Base-by-base conservation (phyloP, 1,284 basidiomycete species). In the Stereum hirsutum region DNA sequence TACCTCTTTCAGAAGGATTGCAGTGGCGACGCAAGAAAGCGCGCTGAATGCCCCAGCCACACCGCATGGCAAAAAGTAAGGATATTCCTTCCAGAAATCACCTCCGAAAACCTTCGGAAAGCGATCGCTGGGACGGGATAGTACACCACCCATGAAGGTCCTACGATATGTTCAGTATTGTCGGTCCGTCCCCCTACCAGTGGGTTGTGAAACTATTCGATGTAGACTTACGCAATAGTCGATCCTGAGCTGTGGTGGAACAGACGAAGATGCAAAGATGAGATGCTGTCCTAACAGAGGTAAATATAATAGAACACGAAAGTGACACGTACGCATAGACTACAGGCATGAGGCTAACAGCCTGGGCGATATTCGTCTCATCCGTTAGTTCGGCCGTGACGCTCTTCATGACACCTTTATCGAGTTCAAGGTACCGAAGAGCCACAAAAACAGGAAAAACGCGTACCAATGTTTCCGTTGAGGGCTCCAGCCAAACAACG, bases 381-480 rank as follows among this genome's bases (percentile, higher is more conserved):
- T 75, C 74, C 1, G 74, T 74, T 24, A 75, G 52, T 42, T 76
- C 74, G 32, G 60, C 64, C 49, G 69, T 57, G 55, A 66, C 63
- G 41, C 64, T 69, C 49, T 76, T 77, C 56, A 77, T 69, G 20
- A 78, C n/a, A n/a, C n/a, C n/a, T n/a, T n/a, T n/a, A n/a, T n/a
- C n/a, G n/a, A n/a, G n/a, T n/a, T n/a, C n/a, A n/a, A n/a, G n/a
- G n/a, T n/a, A n/a, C n/a, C n/a, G n/a, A n/a, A n/a, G n/a, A n/a
- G n/a, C n/a, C n/a, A n/a, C n/a, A n/a, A n/a, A n/a, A n/a, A n/a
- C n/a, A n/a, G n/a, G n/a, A n/a, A 74, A 65, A 19, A 76, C 65
- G 27, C 33, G n/a, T 68, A 47, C 23, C 27, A n/a, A 36, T 46
- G 27, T 44, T 50, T 36, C 52, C 42, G 48, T 41, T 34, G 15